A percentile compares a stretch with the other conserved stretches of the same genome.
These are phyloP conservation scores for Cenchrus americanus DNA, from an alignment of 176 grass and related monocot genomes.

Conservation along the genomic window DNA sequence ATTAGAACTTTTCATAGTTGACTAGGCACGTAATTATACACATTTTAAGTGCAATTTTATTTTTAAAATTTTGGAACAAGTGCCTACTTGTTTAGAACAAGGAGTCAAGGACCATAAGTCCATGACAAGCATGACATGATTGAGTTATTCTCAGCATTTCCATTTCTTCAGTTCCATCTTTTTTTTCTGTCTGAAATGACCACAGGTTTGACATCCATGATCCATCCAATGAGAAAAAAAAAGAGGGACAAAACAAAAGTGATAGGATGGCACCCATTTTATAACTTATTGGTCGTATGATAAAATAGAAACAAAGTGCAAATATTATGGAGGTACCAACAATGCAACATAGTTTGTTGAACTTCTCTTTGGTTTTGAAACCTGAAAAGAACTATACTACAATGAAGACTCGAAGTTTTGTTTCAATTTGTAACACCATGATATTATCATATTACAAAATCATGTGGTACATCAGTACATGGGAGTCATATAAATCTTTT, in stretches of 20 bases:
- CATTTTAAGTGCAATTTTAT: not conserved
- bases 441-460: slow-evolving; percentile 47
- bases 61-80: not conserved
- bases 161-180: not conserved
- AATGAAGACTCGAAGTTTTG: not conserved
- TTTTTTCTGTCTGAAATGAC: not conserved
- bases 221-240: not conserved
- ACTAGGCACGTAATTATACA: not conserved
- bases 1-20: not conserved
- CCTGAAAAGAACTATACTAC: not conserved
- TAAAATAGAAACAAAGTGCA: not conserved
- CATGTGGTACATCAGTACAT: slow-evolving; percentile 46
- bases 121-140: not conserved
- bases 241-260: not conserved
- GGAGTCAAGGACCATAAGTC: not conserved
- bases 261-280: slow-evolving; percentile 10
- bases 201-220: slow-evolving; percentile 10
- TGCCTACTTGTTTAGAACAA: not conserved
- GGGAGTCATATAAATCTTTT: slow-evolving; percentile 34
- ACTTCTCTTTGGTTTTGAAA: slow-evolving; percentile 2
- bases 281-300: not conserved
- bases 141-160: not conserved
- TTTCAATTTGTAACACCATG: slow-evolving; percentile 36
- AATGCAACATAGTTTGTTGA: not conserved
- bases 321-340: not conserved